phyloP scores from a whole-genome alignment of 139 green algal species.

The Marvania coccoides region DNA sequence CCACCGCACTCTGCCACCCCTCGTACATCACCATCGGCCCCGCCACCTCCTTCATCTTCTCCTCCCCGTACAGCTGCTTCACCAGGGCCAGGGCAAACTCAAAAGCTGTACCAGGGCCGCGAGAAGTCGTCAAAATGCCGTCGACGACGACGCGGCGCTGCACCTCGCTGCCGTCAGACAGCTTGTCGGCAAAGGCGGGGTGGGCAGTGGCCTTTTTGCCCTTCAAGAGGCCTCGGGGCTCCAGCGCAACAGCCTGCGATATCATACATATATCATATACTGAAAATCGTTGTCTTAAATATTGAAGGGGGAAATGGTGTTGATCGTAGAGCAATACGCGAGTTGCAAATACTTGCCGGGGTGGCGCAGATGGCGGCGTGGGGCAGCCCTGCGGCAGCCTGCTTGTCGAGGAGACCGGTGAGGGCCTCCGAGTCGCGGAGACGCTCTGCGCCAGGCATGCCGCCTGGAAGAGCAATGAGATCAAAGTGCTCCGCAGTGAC shows the following conservation, averaged over 20 bases:
- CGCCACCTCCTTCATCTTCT: constrained; percentile 79
- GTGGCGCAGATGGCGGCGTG: constrained; percentile 91
- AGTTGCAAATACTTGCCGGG: too few species aligned
- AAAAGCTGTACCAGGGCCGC: constrained; percentile 85
- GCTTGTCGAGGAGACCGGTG: constrained; percentile 43
- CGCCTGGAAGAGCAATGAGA: constrained; percentile 82
- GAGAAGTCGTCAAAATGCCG: constrained; percentile 71
- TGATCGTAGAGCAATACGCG: too few species aligned
- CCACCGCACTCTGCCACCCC: constrained; percentile 11
- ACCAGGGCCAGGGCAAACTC: constrained; percentile 93
- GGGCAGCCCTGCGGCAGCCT: constrained; percentile 36
- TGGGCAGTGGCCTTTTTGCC: constrained; percentile 75
- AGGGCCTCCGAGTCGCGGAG: constrained; percentile 67
- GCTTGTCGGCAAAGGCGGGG: constrained; percentile 73
- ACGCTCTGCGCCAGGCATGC: constrained; percentile 88
- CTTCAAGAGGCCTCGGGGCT: constrained; percentile 65
- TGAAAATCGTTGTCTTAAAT: too few species aligned
- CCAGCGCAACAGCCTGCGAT: constrained; percentile 83
- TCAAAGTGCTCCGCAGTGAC: constrained; percentile 51
- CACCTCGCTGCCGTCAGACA: constrained; percentile 57
- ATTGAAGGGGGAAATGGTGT: too few species aligned
- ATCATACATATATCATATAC: too few species aligned
- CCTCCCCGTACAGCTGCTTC: constrained; percentile 74
- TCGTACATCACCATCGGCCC: constrained; percentile 84
- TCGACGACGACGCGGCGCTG: constrained; percentile 80